Evolutionary conservation across 257 asterid genomes (phyloP), one percentile per base, ranked within the genome.

Genomic region (Solanum microdontum): DNA sequence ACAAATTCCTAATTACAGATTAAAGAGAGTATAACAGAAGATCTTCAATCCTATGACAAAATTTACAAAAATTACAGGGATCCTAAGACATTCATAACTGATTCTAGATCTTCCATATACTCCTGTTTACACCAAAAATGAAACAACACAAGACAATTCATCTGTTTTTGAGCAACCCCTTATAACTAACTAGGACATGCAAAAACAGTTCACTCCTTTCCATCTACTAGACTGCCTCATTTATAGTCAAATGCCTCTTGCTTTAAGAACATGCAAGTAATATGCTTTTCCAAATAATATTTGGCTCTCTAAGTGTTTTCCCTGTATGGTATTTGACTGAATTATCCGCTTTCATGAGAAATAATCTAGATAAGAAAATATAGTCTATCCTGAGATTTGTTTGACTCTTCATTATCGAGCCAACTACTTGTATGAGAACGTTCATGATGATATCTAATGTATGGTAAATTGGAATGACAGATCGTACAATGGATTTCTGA

Each of bases 401-500:
- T 69, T 15, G 66, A 72, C 14, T 36, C 66, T 43, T 45, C 48
- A 70, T 70, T 72, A 70, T 32, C 10, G 28, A 21, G 64, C 21
- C 68, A 30, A 51, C 84, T 76, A 32, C 37, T 86, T 86, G 88
- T n/a, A 36, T 7, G 70, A 39, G 74, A 86, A 86, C 39, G 74
- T 43, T 86, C 45, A 60, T 15, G 84, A 73, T 86, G 74, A 40
- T 30, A 28, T 84, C 62, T 48, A 33, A 74, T 75, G 43, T 34
- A 19, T 89, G 87, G 68, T 90, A 45, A 62, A 86, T 88, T 79
- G 88, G 70, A 66, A 84, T 87, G 86, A 77, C 96, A 97, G 99
- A 97, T 97, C 82, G 91, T 92, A 84, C 87, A 68, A 70, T 97
- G 99, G 99, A 94, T 95, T 87, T 96, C 99, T 79, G 89, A 87